These are phyloP conservation scores for Leishmania mexicana DNA, from an alignment of 208 protist genomes.

Conservation along the genomic window DNA sequence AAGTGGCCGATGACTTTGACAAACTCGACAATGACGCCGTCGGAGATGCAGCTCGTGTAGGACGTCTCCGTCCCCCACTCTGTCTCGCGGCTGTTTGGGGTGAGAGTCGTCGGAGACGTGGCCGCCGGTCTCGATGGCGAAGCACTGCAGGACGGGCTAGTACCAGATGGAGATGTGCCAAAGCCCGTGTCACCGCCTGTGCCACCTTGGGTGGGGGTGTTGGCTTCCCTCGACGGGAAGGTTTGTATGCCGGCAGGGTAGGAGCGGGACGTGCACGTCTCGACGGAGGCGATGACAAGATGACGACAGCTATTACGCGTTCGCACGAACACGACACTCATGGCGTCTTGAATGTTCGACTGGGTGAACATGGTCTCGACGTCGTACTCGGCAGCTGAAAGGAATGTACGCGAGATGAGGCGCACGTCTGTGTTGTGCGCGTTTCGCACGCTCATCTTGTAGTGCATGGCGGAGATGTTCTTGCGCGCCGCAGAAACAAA, in stretches of 20 bases:
- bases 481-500: slow-evolving; percentile 67
- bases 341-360: slow-evolving; percentile 70
- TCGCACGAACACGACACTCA: slow-evolving; percentile 70
- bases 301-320: slow-evolving; percentile 87
- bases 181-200: slow-evolving; percentile 12
- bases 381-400: slow-evolving; percentile 49
- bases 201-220: slow-evolving; percentile 10
- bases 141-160: slow-evolving; percentile 9
- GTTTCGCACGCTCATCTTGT: slow-evolving; percentile 78
- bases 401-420: slow-evolving; percentile 70
- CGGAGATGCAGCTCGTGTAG: slow-evolving; percentile 81
- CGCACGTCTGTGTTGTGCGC: slow-evolving; percentile 87
- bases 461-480: slow-evolving; percentile 71
- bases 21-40: slow-evolving; percentile 67
- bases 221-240: slow-evolving; percentile 14
- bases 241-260: slow-evolving; percentile 7
- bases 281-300: slow-evolving; percentile 67
- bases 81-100: slow-evolving; percentile 60
- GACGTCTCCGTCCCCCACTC: slow-evolving; percentile 73
- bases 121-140: slow-evolving; percentile 15
- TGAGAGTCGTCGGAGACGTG: slow-evolving; percentile 34
- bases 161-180: slow-evolving; percentile 11
- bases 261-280: slow-evolving; percentile 56
- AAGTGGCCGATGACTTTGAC: slow-evolving; percentile 86
- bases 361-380: slow-evolving; percentile 66